These are phyloP conservation scores for Pythium phragmitis DNA, from an alignment of 352 stramenopile species.

Conservation along the genomic window DNA sequence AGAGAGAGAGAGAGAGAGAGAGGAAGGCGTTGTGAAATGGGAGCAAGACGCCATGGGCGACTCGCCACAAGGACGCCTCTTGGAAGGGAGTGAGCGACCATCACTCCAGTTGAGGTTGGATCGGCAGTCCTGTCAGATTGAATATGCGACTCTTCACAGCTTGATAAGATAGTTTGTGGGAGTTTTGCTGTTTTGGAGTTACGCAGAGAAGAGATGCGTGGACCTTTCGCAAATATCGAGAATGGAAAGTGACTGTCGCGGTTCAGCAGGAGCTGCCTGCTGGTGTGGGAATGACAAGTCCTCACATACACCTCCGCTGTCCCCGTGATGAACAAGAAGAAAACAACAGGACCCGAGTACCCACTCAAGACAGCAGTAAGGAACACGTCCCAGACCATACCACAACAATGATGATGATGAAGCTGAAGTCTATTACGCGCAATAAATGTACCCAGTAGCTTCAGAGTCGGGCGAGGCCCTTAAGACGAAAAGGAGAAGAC, in stretches of 20 bases:
- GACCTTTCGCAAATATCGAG: too few relatives aligned
- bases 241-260: slow-evolving; percentile 35
- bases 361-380: too few relatives aligned
- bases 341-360: too few relatives aligned
- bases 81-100: background rate
- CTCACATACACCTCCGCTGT: background rate
- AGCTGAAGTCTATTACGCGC: too few relatives aligned
- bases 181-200: background rate
- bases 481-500: too few relatives aligned
- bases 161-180: background rate
- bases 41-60: background rate
- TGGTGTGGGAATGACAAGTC: slow-evolving; percentile 37
- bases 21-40: background rate
- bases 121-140: background rate
- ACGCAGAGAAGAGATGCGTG: too few relatives aligned
- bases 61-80: background rate
- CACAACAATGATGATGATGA: slow-evolving; percentile 19
- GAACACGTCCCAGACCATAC: too few relatives aligned
- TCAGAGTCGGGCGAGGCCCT: too few relatives aligned
- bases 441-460: too few relatives aligned
- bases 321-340: slow-evolving; percentile 10
- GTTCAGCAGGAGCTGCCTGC: slow-evolving; percentile 34
- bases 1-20: background rate
- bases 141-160: slow-evolving; percentile 7
- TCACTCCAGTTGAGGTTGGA: background rate